Evolutionary conservation across 2,329 filamentous ascomycete species (phyloP).

Genomic region (Penicillium sp.): DNA sequence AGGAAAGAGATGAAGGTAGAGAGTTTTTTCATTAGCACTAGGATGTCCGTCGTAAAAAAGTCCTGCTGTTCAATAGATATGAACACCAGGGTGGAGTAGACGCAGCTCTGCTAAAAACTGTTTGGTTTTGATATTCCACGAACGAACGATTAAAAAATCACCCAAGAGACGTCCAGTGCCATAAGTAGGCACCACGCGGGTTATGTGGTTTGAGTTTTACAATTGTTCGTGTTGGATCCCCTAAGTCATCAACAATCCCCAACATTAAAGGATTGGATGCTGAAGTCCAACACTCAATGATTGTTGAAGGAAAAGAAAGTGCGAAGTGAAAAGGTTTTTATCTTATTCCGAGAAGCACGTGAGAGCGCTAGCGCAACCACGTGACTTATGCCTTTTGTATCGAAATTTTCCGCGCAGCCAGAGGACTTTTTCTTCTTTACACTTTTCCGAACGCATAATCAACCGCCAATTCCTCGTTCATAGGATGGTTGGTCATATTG

Average conservation of each 20-base stretch:
- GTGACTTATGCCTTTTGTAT: constrained; percentile 16
- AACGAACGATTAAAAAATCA: constrained; percentile 42
- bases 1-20: too few species aligned
- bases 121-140: constrained; percentile 49
- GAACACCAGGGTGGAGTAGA: constrained; percentile 52
- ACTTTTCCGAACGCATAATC: constrained; percentile 51
- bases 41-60: constrained; percentile 49
- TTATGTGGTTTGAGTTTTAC: constrained; percentile 24
- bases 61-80: constrained; percentile 42
- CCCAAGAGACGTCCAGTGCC: constrained; percentile 40
- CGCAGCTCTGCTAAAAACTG: constrained; percentile 52
- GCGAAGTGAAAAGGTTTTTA: constrained; percentile 8
- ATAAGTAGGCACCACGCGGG: constrained; percentile 26
- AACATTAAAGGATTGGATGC: constrained; percentile 10
- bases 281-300: not conserved
- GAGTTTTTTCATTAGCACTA: not conserved
- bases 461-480: constrained; percentile 46
- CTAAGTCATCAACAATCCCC: constrained; percentile 3
- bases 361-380: constrained; percentile 8
- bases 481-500: constrained; percentile 52
- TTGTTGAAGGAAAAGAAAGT: not conserved
- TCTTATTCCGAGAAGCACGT: constrained; percentile 11
- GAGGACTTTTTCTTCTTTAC: constrained; percentile 35
- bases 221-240: not conserved
- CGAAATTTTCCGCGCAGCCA: constrained; percentile 13